Conservation (phyloP, 1,284 basidiomycete genomes). For the Fomitopsis palustris region DNA sequence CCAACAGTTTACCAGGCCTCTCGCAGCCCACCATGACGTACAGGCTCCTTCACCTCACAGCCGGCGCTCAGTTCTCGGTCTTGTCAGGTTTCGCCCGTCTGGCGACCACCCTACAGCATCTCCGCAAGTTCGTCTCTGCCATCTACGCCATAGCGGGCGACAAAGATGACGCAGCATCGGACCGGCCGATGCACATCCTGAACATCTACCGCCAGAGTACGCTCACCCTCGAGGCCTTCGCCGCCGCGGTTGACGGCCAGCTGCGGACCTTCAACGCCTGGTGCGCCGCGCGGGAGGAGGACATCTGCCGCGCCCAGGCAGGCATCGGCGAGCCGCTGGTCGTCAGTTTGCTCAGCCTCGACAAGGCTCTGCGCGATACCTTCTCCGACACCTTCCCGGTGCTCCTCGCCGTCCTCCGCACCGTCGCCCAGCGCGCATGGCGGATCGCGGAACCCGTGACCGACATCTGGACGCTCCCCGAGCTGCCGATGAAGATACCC, state of each 20-base stretch:
- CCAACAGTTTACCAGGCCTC: background rate
- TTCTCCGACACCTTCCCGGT: slow-evolving; percentile 57
- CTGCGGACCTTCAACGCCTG: slow-evolving; percentile 60
- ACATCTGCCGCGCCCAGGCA: slow-evolving; percentile 51
- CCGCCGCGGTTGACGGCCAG: slow-evolving; percentile 65
- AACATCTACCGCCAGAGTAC: slow-evolving; percentile 29
- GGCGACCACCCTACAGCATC: slow-evolving; percentile 55
- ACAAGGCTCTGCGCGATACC: slow-evolving; percentile 51
- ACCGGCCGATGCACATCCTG: slow-evolving; percentile 12
- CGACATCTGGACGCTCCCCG: slow-evolving; percentile 40
- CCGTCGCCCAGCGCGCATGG: slow-evolving; percentile 25
- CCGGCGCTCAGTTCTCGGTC: slow-evolving; percentile 59
- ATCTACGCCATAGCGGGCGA: slow-evolving; percentile 34
- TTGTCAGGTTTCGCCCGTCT: slow-evolving; percentile 49
- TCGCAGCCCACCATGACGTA: slow-evolving; percentile 51
- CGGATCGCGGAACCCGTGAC: slow-evolving; percentile 26
- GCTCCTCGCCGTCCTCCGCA: slow-evolving; percentile 40
- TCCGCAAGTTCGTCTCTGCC: slow-evolving; percentile 55
- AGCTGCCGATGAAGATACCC: slow-evolving; percentile 40
- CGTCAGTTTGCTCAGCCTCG: slow-evolving; percentile 65
- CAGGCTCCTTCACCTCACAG: slow-evolving; percentile 60
- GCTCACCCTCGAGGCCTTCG: slow-evolving; percentile 77
- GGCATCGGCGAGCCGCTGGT: slow-evolving; percentile 43
- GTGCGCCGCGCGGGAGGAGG: slow-evolving; percentile 68
- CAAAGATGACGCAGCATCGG: slow-evolving; percentile 4